Base-by-base conservation (phyloP, 83 land plant species). In the Picea abies region DNA sequence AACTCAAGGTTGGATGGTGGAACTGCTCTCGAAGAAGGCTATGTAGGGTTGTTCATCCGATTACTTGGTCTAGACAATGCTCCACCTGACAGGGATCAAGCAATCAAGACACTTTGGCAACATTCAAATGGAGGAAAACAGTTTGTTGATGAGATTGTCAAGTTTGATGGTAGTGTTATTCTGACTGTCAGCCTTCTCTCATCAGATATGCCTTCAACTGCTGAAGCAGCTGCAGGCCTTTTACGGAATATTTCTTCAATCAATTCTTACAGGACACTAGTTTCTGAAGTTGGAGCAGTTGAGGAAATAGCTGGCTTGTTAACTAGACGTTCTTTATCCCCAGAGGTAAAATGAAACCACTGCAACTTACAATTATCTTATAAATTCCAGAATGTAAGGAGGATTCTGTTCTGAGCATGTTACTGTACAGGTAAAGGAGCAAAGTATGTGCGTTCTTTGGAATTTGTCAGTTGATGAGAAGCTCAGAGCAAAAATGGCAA, bases 151-250 rank as follows among this genome's bases (percentile, higher is more conserved):
- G 87, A 82, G 52, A 88, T 96, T 64, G 87, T 96, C 88, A 84
- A 84, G 58, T 94, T 86, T 83, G 87, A 86, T 64, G 95, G 99
- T 1, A 87, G 93, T 65, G 73, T 94, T 29, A 94, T 86, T 84
- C 90, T 96, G 9, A 78, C 83, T 60, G 84, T 94, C 29, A 88
- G 87, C 69, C 95, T 94, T 60, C 84, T 96, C 16, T 84, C 88
- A 35, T 94, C 99, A 37, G 90, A 89, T 3, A 87, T 91, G 47
- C 60, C 72, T 70, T 83, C 80, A 52, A 80, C 96, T n/a, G 85
- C 92, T 76, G 97, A 94, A 90, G 96, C 94, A 76, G 99, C 99
- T 60, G 93, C 93, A 47, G 99, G 97, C 62, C 93, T 94, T 84
- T 80, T 96, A 17, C 87, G 93, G 39, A 87, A 82, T 44, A 82